Evolutionary conservation across 352 stramenopile genomes (phyloP).

Genomic region (Pythium aquatile): DNA sequence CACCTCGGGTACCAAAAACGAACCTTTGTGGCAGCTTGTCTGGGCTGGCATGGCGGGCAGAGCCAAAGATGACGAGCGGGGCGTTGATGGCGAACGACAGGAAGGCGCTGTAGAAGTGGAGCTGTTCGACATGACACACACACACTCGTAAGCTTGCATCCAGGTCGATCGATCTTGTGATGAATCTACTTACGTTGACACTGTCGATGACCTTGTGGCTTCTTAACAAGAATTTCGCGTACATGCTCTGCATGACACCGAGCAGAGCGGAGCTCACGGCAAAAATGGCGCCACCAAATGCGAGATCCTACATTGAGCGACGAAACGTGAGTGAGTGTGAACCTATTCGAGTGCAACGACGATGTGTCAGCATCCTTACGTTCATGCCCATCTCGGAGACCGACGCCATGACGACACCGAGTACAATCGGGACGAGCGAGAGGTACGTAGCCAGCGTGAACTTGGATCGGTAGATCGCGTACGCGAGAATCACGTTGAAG

Average conservation of each 20-base stretch:
- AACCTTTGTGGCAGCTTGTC: slow-evolving; percentile 55
- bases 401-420: slow-evolving; percentile 78
- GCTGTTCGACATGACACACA: slow-evolving; percentile 30
- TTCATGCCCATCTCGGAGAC: slow-evolving; percentile 89
- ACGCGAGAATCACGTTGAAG: slow-evolving; percentile 86
- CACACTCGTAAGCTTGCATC: background rate
- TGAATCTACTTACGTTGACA: slow-evolving; percentile 63
- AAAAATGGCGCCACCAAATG: slow-evolving; percentile 63
- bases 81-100: slow-evolving; percentile 84
- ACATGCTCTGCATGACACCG: slow-evolving; percentile 85
- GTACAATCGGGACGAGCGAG: slow-evolving; percentile 78
- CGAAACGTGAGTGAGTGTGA: background rate
- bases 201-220: slow-evolving; percentile 75
- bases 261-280: slow-evolving; percentile 71
- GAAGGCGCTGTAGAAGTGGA: slow-evolving; percentile 86
- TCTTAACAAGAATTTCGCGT: slow-evolving; percentile 81
- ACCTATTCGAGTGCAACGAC: background rate
- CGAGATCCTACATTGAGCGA: slow-evolving; percentile 46
- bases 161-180: background rate
- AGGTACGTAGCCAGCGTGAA: slow-evolving; percentile 75
- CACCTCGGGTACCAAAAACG: background rate
- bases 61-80: slow-evolving; percentile 64
- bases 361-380: slow-evolving; percentile 22
- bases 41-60: slow-evolving; percentile 34
- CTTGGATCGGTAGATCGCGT: slow-evolving; percentile 65